Conservation (phyloP, 1,284 basidiomycete species). For the Trametes versicolor region DNA sequence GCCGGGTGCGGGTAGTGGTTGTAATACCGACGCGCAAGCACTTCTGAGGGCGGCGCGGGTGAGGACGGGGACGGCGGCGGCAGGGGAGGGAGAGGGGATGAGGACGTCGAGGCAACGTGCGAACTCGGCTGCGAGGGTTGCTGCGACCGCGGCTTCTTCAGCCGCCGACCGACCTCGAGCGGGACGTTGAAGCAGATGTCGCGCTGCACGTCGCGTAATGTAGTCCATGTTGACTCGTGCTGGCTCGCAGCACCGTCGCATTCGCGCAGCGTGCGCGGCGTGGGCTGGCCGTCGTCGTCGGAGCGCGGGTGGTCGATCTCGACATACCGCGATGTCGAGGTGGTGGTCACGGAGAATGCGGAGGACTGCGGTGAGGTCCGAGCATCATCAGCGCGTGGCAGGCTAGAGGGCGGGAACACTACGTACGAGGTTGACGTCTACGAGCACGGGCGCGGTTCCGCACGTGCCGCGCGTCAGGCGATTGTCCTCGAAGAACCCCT, state of each 20-base stretch:
- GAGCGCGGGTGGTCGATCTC: slow-evolving; percentile 44
- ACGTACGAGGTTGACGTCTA: slow-evolving; percentile 47
- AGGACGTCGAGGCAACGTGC: slow-evolving; percentile 12
- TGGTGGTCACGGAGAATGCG: slow-evolving; percentile 61
- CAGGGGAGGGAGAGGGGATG: neutral
- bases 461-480: slow-evolving; percentile 37
- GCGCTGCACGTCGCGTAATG: slow-evolving; percentile 35
- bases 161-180: slow-evolving; percentile 35
- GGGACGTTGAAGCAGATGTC: slow-evolving; percentile 37
- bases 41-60: slow-evolving; percentile 43
- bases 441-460: slow-evolving; percentile 42
- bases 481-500: slow-evolving; percentile 44
- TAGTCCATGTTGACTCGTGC: slow-evolving; percentile 35
- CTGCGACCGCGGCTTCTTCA: slow-evolving; percentile 35
- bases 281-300: slow-evolving; percentile 25
- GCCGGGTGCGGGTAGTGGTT: slow-evolving; percentile 40
- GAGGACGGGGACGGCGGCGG: slow-evolving; percentile 7
- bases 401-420: neutral
- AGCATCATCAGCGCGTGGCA: slow-evolving; percentile 6
- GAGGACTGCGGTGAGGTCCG: slow-evolving; percentile 48
- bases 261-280: slow-evolving; percentile 19
- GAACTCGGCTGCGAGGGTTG: slow-evolving; percentile 25
- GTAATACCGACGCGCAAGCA: slow-evolving; percentile 44
- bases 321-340: slow-evolving; percentile 58
- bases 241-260: slow-evolving; percentile 22